phyloP scores from a whole-genome alignment of 129 eudicot genomes.

The Centaurea solstitialis region DNA sequence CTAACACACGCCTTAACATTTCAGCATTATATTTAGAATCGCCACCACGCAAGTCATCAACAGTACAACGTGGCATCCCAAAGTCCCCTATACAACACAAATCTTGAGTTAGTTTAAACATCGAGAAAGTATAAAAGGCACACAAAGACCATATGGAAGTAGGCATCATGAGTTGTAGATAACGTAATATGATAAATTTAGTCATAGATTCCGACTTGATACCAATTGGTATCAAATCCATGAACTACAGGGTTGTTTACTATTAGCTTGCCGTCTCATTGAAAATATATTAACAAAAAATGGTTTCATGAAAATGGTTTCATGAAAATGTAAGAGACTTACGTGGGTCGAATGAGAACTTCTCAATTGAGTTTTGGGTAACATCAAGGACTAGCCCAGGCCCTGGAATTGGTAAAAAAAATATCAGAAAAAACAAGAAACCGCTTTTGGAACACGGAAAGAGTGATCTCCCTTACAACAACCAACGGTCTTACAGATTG shows the following conservation, averaged over 20 bases:
- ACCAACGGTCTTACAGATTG: neutral
- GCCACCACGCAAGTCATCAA: constrained; percentile 84
- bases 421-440: neutral
- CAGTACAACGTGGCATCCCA: constrained; percentile 88
- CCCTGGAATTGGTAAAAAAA: constrained; percentile 38
- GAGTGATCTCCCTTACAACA: neutral
- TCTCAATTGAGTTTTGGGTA: constrained; percentile 69
- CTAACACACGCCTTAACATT: constrained; percentile 62
- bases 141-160: neutral
- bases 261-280: too few species aligned
- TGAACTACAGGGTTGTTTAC: neutral
- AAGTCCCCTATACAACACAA: constrained; percentile 63
- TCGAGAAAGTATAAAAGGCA: neutral
- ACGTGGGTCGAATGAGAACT: constrained; percentile 89
- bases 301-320: neutral
- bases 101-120: neutral
- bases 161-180: neutral
- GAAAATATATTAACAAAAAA: neutral
- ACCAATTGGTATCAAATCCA: neutral
- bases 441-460: neutral
- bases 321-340: constrained; percentile 29
- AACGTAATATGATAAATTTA: neutral
- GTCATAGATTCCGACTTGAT: neutral
- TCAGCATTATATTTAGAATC: constrained; percentile 79
- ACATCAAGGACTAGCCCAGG: constrained; percentile 84